Evolutionary conservation across 2,329 filamentous ascomycete species (phyloP), one percentile per base, ranked within the genome.

Genomic region (Sporothrix pseudoabietina): DNA sequence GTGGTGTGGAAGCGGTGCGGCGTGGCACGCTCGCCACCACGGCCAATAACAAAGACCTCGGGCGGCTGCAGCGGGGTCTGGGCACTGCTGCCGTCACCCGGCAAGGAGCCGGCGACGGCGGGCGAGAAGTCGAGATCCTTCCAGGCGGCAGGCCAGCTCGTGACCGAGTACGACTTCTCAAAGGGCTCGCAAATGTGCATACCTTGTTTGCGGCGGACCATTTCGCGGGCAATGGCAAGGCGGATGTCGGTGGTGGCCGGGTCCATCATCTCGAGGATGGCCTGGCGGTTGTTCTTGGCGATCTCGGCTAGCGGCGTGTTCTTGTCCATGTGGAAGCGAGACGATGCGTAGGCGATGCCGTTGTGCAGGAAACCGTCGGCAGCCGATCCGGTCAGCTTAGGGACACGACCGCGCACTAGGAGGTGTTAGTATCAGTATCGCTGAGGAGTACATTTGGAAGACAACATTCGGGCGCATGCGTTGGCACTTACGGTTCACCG

Each of bases 131-230:
- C 69, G 1, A 74, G n/a, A 12, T 26, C 61, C 12, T 52, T 61
- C 72, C 72, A 74, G 8, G 72, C 72, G 12, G 69, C 54, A 16
- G 30, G 2, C 72, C 72, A 74, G 63, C 54, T 74, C 2, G 63
- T 69, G 32, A 72, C 30, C 12, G 61, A 32, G 22, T 44, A 74
- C 2, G 72, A 74, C 39, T 5, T 47, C 30, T 72, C 69, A 47
- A 74, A 47, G 3, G 69, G 63, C 55, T 74, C 73, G 57, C 73
- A 74, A 44, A 41, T 72, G 49, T 74, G 70, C 55, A 72, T 41
- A 9, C 16, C 1, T 30, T 72, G 70, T 12, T 59, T 66, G 44
- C 63, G 70, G 30, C 69, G 70, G 14, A 52, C 73, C 65, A 74
- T 72, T n/a, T 74, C 73, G 16, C 70, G 73, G 14, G 55, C 16